These are phyloP conservation scores for Globisporangium heterothallicum DNA, from an alignment of 352 stramenopile genomes.

Conservation along the genomic window DNA sequence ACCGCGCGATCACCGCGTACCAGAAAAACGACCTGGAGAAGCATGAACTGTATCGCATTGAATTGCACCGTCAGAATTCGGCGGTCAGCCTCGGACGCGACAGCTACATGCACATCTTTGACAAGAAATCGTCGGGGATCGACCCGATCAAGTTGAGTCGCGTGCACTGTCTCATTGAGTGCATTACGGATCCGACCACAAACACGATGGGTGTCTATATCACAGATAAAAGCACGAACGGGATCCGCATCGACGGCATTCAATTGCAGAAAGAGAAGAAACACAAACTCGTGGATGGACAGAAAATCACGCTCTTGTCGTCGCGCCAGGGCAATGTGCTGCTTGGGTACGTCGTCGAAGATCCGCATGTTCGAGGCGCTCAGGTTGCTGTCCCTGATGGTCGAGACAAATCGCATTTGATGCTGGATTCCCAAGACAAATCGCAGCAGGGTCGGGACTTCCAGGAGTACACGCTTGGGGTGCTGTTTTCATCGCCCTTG, in stretches of 20 bases:
- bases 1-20: constrained; percentile 44
- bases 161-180: constrained; percentile 57
- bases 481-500: constrained; percentile 93
- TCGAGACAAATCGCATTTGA: too few relatives aligned
- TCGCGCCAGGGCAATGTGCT: constrained; percentile 50
- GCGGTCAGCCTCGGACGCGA: constrained; percentile 53
- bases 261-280: constrained; percentile 43
- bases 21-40: constrained; percentile 54
- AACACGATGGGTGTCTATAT: constrained; percentile 46
- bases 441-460: constrained; percentile 52
- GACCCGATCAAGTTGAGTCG: constrained; percentile 64
- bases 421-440: constrained; percentile 36
- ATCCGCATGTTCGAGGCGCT: constrained; percentile 53
- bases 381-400: too few relatives aligned
- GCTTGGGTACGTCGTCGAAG: constrained; percentile 69
- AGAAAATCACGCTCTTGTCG: constrained; percentile 75
- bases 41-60: constrained; percentile 47
- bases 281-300: constrained; percentile 44
- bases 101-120: constrained; percentile 43
- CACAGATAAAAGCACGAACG: constrained; percentile 68
- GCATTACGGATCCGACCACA: constrained; percentile 32
- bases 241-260: constrained; percentile 59
- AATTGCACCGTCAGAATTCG: constrained; percentile 45
- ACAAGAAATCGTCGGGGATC: constrained; percentile 45
- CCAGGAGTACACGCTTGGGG: constrained; percentile 82